These are phyloP conservation scores for Mycena haematopus DNA, from an alignment of 768 basidiomycete species.

Conservation along the genomic window DNA sequence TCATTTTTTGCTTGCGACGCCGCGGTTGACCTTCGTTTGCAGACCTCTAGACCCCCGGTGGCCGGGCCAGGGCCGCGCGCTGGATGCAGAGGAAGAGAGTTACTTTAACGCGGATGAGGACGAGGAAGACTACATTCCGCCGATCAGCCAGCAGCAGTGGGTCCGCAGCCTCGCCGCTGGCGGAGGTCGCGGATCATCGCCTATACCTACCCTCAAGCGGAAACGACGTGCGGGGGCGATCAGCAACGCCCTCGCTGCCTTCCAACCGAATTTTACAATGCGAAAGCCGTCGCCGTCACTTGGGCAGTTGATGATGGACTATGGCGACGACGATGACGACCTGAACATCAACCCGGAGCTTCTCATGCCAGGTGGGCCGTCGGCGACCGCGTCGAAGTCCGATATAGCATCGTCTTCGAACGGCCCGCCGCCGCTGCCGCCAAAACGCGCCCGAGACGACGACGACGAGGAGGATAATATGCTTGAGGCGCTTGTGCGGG, in stretches of 20 bases:
- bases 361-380: slow-evolving; percentile 37
- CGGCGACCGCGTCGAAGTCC: slow-evolving; percentile 29
- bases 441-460: slow-evolving; percentile 47
- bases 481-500: slow-evolving; percentile 60
- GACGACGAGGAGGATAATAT: slow-evolving; percentile 66
- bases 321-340: slow-evolving; percentile 78
- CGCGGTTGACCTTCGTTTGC: slow-evolving; percentile 19
- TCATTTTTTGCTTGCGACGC: slow-evolving; percentile 10
- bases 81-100: slow-evolving; percentile 86
- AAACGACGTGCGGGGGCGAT: slow-evolving; percentile 57
- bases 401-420: slow-evolving; percentile 41
- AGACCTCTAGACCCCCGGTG: slow-evolving; percentile 54
- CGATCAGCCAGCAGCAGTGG: slow-evolving; percentile 47
- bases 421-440: slow-evolving; percentile 45
- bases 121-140: slow-evolving; percentile 48
- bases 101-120: slow-evolving; percentile 94
- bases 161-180: slow-evolving; percentile 36
- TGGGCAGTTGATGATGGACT: slow-evolving; percentile 75
- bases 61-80: slow-evolving; percentile 52
- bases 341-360: slow-evolving; percentile 23
- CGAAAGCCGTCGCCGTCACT: slow-evolving; percentile 58
- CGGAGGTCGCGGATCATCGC: slow-evolving; percentile 35
- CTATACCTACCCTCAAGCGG: slow-evolving; percentile 55
- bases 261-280: slow-evolving; percentile 45
- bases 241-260: slow-evolving; percentile 50